Base-by-base conservation (phyloP, 2,329 filamentous ascomycete species). In the Exophiala sideris region DNA sequence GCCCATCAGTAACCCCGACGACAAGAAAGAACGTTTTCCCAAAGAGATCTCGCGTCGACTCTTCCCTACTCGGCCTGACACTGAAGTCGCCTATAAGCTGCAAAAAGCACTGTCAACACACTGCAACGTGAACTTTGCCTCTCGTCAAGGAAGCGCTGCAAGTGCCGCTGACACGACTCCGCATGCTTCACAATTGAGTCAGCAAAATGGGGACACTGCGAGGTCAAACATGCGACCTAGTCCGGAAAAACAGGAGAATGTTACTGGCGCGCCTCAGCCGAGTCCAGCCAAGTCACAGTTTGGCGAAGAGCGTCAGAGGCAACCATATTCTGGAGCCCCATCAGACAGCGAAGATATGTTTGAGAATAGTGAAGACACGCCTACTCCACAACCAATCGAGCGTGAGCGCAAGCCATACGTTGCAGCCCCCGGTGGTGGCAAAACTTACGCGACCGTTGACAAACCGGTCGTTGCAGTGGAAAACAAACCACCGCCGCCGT, bases 21-120 rank as follows among this genome's bases (percentile, higher is more conserved):
- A 86, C 45, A 81, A 78, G 59, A 83, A 80, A 9, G 88, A 91
- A 68, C 78, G 87, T 2, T 85, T 95, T 50, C 91, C 90, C 0
- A 90, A 89, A 60, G 85, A 91, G 62, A 78, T 95, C 2, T 85
- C 88, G 1, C 78, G 89, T 38, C 79, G 86, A 48, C 76, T 94
- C 3, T 81, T 95, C 36, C 90, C 90, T 0, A 73, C 74, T 0
- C 68, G 70, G 6, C 75, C 80, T 1, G 82, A 89, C 60, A 64
- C 78, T 0, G 73, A 79, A 32, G 74, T 81, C 1, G 79, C 83
- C 51, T 80, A 84, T 57, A 72, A 82, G 16, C 72, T 91, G 7
- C 80, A 84, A 14, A 76, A 80, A 40, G 79, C 81, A 1, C 74
- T 91, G 14, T 74, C 76, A 29, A 74, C 78, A 60, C 76, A 81